phyloP scores from a whole-genome alignment of 2,329 filamentous ascomycete genomes.

The Exophiala spinifera region DNA sequence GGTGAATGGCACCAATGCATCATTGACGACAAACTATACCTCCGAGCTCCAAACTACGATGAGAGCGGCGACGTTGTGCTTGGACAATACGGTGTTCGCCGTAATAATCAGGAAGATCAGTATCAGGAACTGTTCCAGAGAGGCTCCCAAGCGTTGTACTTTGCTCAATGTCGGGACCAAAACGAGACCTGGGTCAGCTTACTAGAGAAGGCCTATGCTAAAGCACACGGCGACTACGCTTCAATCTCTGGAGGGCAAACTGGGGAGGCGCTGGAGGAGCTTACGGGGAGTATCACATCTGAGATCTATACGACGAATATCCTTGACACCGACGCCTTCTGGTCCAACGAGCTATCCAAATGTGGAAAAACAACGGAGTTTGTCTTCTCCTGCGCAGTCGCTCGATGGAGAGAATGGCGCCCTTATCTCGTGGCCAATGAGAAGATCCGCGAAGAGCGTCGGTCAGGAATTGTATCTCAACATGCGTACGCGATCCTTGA shows the following conservation, averaged over 20 bases:
- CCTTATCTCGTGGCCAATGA: conserved; percentile 21
- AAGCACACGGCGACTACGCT: conserved; percentile 76
- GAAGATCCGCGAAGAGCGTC: conserved; percentile 35
- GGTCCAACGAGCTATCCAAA: conserved; percentile 74
- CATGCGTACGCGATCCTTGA: conserved; percentile 60
- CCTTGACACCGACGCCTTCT: conserved; percentile 71
- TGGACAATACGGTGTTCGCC: conserved; percentile 70
- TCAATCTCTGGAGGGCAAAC: conserved; percentile 73
- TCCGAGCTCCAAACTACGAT: conserved; percentile 79
- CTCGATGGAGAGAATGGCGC: conserved; percentile 35
- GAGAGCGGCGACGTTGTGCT: conserved; percentile 72
- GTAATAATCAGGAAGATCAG: conserved; percentile 67
- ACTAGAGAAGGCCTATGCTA: conserved; percentile 72
- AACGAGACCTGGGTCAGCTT: conserved; percentile 82
- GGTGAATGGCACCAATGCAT: conserved; percentile 92
- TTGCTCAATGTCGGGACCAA: conserved; percentile 69
- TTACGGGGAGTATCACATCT: conserved; percentile 53
- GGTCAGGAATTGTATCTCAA: conserved; percentile 46
- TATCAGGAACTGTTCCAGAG: conserved; percentile 71
- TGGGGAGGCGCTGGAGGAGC: conserved; percentile 59
- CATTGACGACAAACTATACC: conserved; percentile 85
- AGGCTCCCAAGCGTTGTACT: conserved; percentile 73
- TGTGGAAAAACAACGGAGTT: conserved; percentile 72
- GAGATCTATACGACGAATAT: conserved; percentile 48
- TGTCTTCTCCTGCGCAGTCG: conserved; percentile 47